Evolutionary conservation across 73 alveolate genomes (phyloP).

Genomic region (Paramecium bursaria): DNA sequence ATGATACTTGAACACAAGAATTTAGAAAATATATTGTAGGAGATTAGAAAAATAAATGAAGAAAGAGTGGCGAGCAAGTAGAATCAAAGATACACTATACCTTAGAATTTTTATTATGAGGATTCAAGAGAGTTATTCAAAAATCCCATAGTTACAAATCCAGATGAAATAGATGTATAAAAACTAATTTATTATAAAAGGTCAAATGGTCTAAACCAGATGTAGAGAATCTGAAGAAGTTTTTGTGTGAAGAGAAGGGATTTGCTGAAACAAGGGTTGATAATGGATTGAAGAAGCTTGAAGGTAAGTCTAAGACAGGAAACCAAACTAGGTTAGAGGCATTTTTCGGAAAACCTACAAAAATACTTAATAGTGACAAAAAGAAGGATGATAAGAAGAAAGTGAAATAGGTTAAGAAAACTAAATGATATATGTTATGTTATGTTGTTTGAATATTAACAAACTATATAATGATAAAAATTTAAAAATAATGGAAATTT

Average conservation of each 20-base stretch:
- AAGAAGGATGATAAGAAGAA: conserved; percentile 28
- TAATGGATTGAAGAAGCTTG: conserved; percentile 23
- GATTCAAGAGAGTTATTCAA: conserved; percentile 24
- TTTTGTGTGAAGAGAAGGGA: conserved; percentile 11
- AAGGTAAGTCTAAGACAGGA: neutral
- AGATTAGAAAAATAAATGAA: neutral
- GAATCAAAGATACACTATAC: conserved; percentile 24
- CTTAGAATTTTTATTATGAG: neutral
- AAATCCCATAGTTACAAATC: neutral
- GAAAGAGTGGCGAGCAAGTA: neutral
- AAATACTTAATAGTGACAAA: conserved; percentile 9
- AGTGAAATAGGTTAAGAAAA: too few species aligned
- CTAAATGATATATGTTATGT: too few species aligned
- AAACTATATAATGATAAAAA: too few species aligned
- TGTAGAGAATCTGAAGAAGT: conserved; percentile 18
- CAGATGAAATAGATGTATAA: conserved; percentile 11
- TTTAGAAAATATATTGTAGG: neutral
- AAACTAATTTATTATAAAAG: neutral
- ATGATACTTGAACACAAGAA: neutral
- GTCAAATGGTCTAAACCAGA: conserved; percentile 30
- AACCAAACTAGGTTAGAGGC: conserved; percentile 21
- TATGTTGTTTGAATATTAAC: too few species aligned
- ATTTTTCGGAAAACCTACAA: conserved; percentile 46
- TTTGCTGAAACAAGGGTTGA: conserved; percentile 51
- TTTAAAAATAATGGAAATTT: too few species aligned